Percentiles rank a stretch among this genome's conserved stretches.
These are phyloP conservation scores for Tinospora cordifolia DNA, from an alignment of 164 flowering plant genomes.

Conservation along the genomic window DNA sequence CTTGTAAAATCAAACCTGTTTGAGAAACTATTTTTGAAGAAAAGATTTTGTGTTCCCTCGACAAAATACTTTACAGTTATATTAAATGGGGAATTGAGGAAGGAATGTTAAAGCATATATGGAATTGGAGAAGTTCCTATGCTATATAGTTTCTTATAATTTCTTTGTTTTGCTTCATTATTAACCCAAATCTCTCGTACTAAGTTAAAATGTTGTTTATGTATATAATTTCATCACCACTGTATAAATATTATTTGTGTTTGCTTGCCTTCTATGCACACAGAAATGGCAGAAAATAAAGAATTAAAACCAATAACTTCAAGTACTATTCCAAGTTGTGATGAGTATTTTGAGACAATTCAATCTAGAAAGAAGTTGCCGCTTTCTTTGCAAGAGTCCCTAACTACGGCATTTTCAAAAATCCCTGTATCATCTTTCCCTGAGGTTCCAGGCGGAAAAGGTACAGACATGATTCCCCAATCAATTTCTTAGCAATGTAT, in stretches of 20 bases:
- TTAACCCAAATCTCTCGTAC: background rate
- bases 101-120: too few relatives aligned
- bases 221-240: background rate
- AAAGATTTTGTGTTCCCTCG: too few relatives aligned
- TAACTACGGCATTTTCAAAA: slow-evolving; percentile 60
- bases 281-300: slow-evolving; percentile 27
- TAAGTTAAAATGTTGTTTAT: background rate
- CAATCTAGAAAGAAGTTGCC: slow-evolving; percentile 81
- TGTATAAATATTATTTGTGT: background rate
- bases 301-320: slow-evolving; percentile 15
- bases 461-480: slow-evolving; percentile 27
- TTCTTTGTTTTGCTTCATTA: too few relatives aligned
- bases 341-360: slow-evolving; percentile 65
- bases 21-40: too few relatives aligned
- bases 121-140: too few relatives aligned
- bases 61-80: too few relatives aligned
- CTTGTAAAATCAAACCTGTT: too few relatives aligned
- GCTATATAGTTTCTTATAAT: too few relatives aligned
- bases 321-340: slow-evolving; percentile 38
- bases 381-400: slow-evolving; percentile 45
- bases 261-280: background rate
- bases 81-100: too few relatives aligned
- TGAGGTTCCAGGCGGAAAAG: slow-evolving; percentile 68
- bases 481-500: background rate
- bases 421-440: slow-evolving; percentile 85